Conservation (phyloP, 495 filamentous ascomycete species). For the Aspergillus indologenus region DNA sequence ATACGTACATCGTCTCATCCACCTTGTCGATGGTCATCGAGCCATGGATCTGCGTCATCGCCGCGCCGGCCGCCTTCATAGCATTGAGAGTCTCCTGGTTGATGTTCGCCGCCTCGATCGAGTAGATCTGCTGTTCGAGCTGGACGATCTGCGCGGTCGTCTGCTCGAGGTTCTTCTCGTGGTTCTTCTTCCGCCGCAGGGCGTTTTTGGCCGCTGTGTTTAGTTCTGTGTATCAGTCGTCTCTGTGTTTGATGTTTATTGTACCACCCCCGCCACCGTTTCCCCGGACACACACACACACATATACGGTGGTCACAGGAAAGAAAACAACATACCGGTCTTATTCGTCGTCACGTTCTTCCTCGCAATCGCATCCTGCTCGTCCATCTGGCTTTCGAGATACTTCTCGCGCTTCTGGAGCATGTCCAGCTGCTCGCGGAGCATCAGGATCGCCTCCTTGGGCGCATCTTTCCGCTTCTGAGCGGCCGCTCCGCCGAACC, state of each 20-base stretch:
- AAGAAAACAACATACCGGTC: slow-evolving; percentile 63
- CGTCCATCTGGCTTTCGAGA: slow-evolving; percentile 83
- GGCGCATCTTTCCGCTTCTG: slow-evolving; percentile 88
- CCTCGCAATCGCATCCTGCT: slow-evolving; percentile 88
- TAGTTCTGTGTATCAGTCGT: neutral
- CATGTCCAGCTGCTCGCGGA: slow-evolving; percentile 92
- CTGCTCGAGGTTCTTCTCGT: slow-evolving; percentile 86
- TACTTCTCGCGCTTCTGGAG: slow-evolving; percentile 94
- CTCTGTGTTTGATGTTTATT: neutral
- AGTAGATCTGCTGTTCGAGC: slow-evolving; percentile 91
- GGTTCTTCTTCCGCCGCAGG: slow-evolving; percentile 90
- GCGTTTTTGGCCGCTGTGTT: slow-evolving; percentile 79
- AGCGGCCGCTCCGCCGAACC: slow-evolving; percentile 77
- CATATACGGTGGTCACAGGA: too few relatives aligned
- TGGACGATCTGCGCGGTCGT: slow-evolving; percentile 85
- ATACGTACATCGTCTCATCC: slow-evolving; percentile 86
- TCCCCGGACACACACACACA: too few relatives aligned
- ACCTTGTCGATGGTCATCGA: slow-evolving; percentile 89
- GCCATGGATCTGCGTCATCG: slow-evolving; percentile 90
- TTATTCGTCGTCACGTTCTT: slow-evolving; percentile 91
- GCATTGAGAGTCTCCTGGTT: slow-evolving; percentile 94
- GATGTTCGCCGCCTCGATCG: slow-evolving; percentile 97
- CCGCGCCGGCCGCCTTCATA: slow-evolving; percentile 83
- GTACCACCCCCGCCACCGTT: neutral
- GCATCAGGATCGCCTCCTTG: slow-evolving; percentile 91